Base-by-base conservation (phyloP, 1,139 yeast species). In the Debaryomycetaceae sp. region DNA sequence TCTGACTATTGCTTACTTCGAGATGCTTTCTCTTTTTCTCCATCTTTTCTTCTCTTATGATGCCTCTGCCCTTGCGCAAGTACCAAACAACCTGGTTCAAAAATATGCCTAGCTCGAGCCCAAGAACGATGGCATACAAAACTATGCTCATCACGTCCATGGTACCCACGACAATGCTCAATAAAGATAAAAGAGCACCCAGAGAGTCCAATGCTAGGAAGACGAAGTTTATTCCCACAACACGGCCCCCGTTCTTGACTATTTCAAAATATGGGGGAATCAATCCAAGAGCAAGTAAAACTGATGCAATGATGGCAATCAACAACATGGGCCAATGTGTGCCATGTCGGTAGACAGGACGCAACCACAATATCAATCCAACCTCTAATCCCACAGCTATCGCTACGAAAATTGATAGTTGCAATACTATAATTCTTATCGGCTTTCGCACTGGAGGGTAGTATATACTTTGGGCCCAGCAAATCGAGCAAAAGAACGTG, bases 211-310 rank as follows among this genome's bases (percentile, higher is more conserved):
- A 71, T n/a, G 68, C 52, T 42, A 91, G 67, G 51, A 91, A 91
- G n/a, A 83, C 52, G 56, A 91, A 88, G 56, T 88, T 88, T 52
- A 91, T 83, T 0, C 98, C 98, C 4, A 88, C 79, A 5, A 91
- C 97, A 36, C 87, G 68, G 3, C 97, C 97, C 36, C 76, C 62
- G 45, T 96, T 74, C 56, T 87, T 87, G 30, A 79, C 78, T 30
- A 91, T 67, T 57, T 91, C 98, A 52, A 81, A 81, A 59, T 89
- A 91, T 5, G 97, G 97, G 0, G 97, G 97, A 2, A 91, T 53
- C 34, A 91, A 69, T 0, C 98, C 98, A 2, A 78, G 53, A 0
- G 87, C 95, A 19, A 91, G 67, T 18, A 87, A 59, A 0, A 89
- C 70, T 0, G 95, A 79, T 0, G 97, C 96, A 31, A 87, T 48